These are phyloP conservation scores for Neonectria sp. DNA, from an alignment of 2,329 filamentous ascomycete species.

Conservation along the genomic window DNA sequence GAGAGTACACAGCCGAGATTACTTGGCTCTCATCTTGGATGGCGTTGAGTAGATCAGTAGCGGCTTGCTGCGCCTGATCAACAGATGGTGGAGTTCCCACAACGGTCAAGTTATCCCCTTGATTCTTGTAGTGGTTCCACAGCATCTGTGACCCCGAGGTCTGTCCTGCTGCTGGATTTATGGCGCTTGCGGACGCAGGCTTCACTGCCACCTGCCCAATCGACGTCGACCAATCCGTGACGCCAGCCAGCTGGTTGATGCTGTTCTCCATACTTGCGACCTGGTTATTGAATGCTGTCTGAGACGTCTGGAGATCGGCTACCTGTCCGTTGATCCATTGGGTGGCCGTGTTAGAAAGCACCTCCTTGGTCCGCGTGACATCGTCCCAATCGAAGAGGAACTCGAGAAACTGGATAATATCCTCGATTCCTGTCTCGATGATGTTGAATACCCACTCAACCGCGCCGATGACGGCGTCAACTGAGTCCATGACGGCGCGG, in stretches of 20 bases:
- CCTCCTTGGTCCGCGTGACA: neutral
- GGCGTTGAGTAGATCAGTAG: neutral
- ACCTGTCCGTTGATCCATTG: neutral
- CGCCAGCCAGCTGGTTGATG: neutral
- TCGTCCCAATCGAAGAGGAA: neutral
- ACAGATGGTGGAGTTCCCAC: neutral
- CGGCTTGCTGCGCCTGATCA: neutral
- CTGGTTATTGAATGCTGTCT: neutral
- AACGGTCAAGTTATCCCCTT: neutral
- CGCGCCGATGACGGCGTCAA: constrained; percentile 9
- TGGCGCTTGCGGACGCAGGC: neutral
- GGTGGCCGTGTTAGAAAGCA: neutral
- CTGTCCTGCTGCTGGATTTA: neutral
- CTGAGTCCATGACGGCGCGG: neutral
- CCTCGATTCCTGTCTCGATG: neutral
- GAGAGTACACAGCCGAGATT: neutral
- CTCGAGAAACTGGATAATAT: neutral
- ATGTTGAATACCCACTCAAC: constrained; percentile 9
- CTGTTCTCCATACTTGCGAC: neutral
- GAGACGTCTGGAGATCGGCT: neutral
- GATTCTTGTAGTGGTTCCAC: neutral
- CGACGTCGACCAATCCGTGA: neutral
- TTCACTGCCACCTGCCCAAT: neutral
- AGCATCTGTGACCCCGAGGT: neutral
- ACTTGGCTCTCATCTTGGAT: neutral